Percentiles rank a stretch among this genome's conserved stretches.
These are phyloP conservation scores for Arthrobotrys entomopaga DNA, from an alignment of 2,329 filamentous ascomycete species.

Conservation along the genomic window DNA sequence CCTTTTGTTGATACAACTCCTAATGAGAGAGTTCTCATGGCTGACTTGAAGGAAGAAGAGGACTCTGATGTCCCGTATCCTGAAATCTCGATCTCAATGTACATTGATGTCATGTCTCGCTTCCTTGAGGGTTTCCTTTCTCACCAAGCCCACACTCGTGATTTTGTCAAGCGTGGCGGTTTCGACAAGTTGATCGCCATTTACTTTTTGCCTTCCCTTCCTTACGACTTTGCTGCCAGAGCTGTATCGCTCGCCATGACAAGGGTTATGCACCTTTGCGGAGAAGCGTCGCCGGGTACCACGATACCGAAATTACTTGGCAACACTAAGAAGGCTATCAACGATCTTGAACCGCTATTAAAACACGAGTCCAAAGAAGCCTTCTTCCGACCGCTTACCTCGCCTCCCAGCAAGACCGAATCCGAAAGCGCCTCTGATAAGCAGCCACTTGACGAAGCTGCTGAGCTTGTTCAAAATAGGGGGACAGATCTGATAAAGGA, in stretches of 20 bases:
- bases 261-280: slow-evolving; percentile 78
- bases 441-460: slow-evolving; percentile 57
- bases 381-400: slow-evolving; percentile 76
- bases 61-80: slow-evolving; percentile 64
- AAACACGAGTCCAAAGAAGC: slow-evolving; percentile 66
- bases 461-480: slow-evolving; percentile 65
- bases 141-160: slow-evolving; percentile 76
- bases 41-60: slow-evolving; percentile 66
- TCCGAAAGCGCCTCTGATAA: slow-evolving; percentile 61
- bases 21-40: slow-evolving; percentile 61
- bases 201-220: slow-evolving; percentile 81
- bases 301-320: slow-evolving; percentile 83
- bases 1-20: slow-evolving; percentile 48
- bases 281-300: slow-evolving; percentile 82
- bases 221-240: slow-evolving; percentile 76
- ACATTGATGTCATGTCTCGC: slow-evolving; percentile 77
- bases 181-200: slow-evolving; percentile 86
- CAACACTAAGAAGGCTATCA: slow-evolving; percentile 76
- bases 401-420: slow-evolving; percentile 53
- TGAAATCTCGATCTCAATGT: slow-evolving; percentile 69
- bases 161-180: slow-evolving; percentile 81
- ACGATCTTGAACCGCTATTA: slow-evolving; percentile 74
- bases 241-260: slow-evolving; percentile 76
- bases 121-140: slow-evolving; percentile 82
- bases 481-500: slow-evolving; percentile 84